Base-by-base conservation (phyloP, 495 filamentous ascomycete genomes). In the Talaromyces nanjingensis region DNA sequence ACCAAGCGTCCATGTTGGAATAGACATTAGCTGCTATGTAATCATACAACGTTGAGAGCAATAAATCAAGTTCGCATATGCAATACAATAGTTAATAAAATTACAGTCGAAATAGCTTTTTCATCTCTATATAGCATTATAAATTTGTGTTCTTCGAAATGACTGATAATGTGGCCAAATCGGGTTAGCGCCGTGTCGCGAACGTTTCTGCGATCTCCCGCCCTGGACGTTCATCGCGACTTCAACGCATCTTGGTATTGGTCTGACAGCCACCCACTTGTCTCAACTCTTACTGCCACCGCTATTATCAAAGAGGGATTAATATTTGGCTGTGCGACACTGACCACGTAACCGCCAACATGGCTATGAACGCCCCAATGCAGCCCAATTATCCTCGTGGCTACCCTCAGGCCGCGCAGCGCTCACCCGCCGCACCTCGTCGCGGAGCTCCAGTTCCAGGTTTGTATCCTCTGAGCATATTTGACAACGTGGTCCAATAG, bases 1-100 rank as follows among this genome's bases (percentile, higher is more conserved):
- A 97, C 81, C 96, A 98, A 78, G 94, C 94, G 54, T 96, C 92
- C 47, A 81, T 93, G 81, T 79, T 98, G 70, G 94, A 98, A 84
- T 98, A 86, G 73, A 72, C 24, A 59, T 25, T 24, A n/a, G 31
- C 11, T 63, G 54, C 18, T 27, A 27, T 56, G 47, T 45, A 33
- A 42, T 24, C 45, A 49, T 62, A 20, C 42, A 27, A 29, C 45
- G 59, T 62, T 16, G 37, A 42, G 16, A 27, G 6, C 29, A 4
- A 31, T 31, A 5, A 31, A 31, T 4, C 29, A 31, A 31, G 29
- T 31, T 31, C 6, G 29, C 29, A 31, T 20, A 29, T 62, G 45
- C 42, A 47, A 53, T 47, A 24, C 9, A 31, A 49, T 18, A 33
- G 16, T 62, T 34, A 2, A 14, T 14, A 14, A 42, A 37, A 12